Base-by-base conservation (phyloP, 2,329 filamentous ascomycete species). In the Cadophora luteo-olivacea region DNA sequence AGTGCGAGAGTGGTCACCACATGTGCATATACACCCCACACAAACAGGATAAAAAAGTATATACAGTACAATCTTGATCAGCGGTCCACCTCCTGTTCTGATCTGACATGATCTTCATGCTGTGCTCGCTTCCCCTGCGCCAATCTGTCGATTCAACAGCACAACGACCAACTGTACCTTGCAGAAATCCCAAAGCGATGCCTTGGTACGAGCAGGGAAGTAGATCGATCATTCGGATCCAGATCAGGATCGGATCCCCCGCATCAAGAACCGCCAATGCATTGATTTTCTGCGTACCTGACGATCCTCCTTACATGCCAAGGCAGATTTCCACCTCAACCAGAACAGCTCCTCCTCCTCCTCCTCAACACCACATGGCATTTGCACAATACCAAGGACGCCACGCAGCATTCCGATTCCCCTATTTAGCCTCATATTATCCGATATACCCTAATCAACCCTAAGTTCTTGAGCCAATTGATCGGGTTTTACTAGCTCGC, bases 1-100 rank as follows among this genome's bases (percentile, higher is more conserved):
- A 55, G 25, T 55, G 52, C 52, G 52, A 55, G 52, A 55, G 25
- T 55, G 52, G 52, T 55, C 52, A 55, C 52, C 19, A 55, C 52
- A n/a, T 55, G 25, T 55, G 52, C 52, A 55, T 55, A 55, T 32
- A 16, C 51, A 24, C 51, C 51, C 24, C 51, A 54, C 51, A 29
- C 52, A 55, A 19, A 55, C 52, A 55, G 52, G 29, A 55, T 55
- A 55, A 33, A 55, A 38, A 49, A 22, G 45, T 55, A 55, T 33
- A 25, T 19, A n/a, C 5, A 33, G 6, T 55, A 54, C 24, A 29
- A 55, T 55, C 29, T 55, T 16, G 25, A 33, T 33, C 52, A 55
- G 25, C 25, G 25, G 11, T 6, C 19, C 22, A n/a, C 45, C n/a
- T 22, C 3, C 25, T 12, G 11, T 54, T 32, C 51, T 55, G 52